Evolutionary conservation across 345 rosid species (phyloP).

Genomic region (Eucalyptus polybractea): DNA sequence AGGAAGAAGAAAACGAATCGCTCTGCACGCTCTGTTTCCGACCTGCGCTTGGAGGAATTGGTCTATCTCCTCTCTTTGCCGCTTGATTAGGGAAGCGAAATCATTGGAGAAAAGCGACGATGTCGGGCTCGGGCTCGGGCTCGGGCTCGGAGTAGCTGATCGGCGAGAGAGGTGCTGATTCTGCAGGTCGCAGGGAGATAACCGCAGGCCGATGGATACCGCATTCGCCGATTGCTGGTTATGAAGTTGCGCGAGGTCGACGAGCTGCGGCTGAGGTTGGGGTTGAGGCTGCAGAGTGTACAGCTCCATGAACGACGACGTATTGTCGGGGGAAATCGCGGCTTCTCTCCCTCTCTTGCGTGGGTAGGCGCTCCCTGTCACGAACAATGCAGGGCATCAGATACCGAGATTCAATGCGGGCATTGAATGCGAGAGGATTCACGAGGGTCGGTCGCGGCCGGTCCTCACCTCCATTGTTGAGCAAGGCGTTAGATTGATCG

Average conservation of each 20-base stretch:
- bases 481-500: constrained; percentile 40
- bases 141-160: constrained; percentile 8
- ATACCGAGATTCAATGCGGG: not conserved
- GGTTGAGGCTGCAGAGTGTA: constrained; percentile 3
- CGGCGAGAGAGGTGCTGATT: constrained; percentile 9
- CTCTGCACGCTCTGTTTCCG: not conserved
- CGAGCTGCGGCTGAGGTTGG: constrained; percentile 32
- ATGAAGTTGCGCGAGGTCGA: constrained; percentile 47
- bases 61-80: constrained; percentile 63
- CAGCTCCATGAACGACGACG: not conserved
- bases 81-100: constrained; percentile 45
- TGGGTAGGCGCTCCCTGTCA: not conserved
- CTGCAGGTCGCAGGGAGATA: constrained; percentile 47
- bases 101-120: constrained; percentile 30
- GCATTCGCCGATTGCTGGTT: constrained; percentile 26
- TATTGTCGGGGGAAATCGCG: not conserved
- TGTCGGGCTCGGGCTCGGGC: not conserved
- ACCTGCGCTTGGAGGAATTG: constrained; percentile 78
- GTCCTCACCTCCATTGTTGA: constrained; percentile 26
- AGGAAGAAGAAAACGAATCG: not conserved
- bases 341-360: constrained; percentile 64
- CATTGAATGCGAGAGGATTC: not conserved
- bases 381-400: not conserved
- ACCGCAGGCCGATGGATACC: constrained; percentile 72
- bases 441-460: not conserved